These are phyloP conservation scores for Nicotiana attenuata DNA, from an alignment of 257 asterid species.

Conservation along the genomic window DNA sequence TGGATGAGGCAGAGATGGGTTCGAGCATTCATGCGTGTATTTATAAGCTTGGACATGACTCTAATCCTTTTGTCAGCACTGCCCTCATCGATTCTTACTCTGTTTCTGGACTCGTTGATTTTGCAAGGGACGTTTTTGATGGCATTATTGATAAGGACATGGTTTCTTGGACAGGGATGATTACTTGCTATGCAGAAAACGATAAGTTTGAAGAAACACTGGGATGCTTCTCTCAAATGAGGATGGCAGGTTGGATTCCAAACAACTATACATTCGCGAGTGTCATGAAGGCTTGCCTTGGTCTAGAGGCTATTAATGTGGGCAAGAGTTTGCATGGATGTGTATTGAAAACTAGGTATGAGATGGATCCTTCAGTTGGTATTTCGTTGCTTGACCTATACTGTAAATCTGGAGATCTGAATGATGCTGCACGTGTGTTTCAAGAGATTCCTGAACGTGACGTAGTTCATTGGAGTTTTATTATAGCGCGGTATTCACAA, in stretches of 20 bases:
- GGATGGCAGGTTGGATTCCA: conserved; percentile 55
- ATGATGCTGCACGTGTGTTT: conserved; percentile 63
- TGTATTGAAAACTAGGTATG: conserved; percentile 60
- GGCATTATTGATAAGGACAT: conserved; percentile 59
- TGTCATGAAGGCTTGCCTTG: conserved; percentile 76
- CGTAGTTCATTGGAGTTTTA: conserved; percentile 94
- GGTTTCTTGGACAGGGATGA: conserved; percentile 91
- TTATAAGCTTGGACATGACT: conserved; percentile 26
- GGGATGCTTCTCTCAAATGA: conserved; percentile 50
- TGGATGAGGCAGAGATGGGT: conserved; percentile 26
- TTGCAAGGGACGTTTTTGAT: conserved; percentile 55
- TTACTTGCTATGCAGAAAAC: conserved; percentile 72
- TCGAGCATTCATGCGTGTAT: conserved; percentile 26
- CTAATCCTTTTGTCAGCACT: conserved; percentile 63
- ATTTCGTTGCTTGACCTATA: conserved; percentile 83
- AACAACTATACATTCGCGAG: conserved; percentile 83
- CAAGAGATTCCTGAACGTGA: conserved; percentile 72
- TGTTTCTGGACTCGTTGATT: conserved; percentile 44
- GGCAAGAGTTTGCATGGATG: conserved; percentile 78
- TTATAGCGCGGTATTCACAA: conserved; percentile 89
- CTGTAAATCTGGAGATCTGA: conserved; percentile 56
- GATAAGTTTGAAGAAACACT: conserved; percentile 55
- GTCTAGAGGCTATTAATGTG: conserved; percentile 37
- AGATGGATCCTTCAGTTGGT: conserved; percentile 72
- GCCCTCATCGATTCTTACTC: conserved; percentile 74